Evolutionary conservation across 225 moss, liverwort and hornwort genomes (phyloP).

Genomic region (Bryum argenteum): DNA sequence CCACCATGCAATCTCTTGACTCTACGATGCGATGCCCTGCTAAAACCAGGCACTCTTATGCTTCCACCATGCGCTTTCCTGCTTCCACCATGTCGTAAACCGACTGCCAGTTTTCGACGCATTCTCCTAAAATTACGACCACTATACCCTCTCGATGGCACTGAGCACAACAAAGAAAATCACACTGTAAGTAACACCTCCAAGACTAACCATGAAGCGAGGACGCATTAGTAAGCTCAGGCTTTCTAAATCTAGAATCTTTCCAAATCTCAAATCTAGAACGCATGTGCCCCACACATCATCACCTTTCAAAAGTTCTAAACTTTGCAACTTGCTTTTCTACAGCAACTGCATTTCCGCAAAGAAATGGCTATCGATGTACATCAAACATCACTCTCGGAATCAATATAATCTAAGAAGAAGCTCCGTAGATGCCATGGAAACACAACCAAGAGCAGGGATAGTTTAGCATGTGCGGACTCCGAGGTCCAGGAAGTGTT

Average conservation of each 20-base stretch:
- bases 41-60: not conserved
- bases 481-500: not conserved
- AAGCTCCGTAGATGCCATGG: not conserved
- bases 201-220: not conserved
- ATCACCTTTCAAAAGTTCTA: not conserved
- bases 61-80: not conserved
- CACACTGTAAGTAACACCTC: not conserved
- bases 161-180: constrained; percentile 23
- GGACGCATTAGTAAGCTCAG: not conserved
- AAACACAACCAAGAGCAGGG: not conserved
- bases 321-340: not conserved
- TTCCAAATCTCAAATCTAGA: not conserved
- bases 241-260: no score
- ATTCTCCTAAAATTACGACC: constrained; percentile 24
- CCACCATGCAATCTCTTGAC: not conserved
- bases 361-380: not conserved
- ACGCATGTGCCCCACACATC: not conserved
- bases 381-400: not conserved
- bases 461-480: not conserved
- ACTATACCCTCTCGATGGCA: constrained; percentile 46
- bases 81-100: constrained; percentile 11
- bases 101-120: constrained; percentile 13
- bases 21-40: not conserved
- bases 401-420: not conserved
- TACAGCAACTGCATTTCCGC: not conserved